Percentiles rank a stretch among this genome's conserved stretches.
phyloP scores from a whole-genome alignment of 176 grass and related monocot species.

The Rhipidocladum racemiflorum region DNA sequence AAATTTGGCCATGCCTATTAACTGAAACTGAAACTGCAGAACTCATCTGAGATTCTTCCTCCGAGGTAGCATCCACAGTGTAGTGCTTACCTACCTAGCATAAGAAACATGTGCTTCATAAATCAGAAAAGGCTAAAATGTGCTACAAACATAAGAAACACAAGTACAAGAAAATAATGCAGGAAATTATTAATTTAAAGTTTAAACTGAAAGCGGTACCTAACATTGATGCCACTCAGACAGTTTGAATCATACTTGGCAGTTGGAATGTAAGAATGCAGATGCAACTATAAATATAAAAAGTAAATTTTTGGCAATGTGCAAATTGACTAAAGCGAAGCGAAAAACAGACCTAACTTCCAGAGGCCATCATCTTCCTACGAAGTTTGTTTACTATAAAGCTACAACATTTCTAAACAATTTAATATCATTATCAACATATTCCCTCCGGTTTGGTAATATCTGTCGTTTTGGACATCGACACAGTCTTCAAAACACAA shows the following conservation, averaged over 20 bases:
- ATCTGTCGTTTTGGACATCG: too few relatives aligned
- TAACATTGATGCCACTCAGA: not conserved
- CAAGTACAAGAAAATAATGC: not conserved
- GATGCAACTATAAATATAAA: not conserved
- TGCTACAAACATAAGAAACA: not conserved
- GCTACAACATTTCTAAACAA: not conserved
- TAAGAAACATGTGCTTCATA: conserved; percentile 8
- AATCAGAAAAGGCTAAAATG: not conserved
- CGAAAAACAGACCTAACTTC: not conserved
- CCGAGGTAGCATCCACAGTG: conserved; percentile 71
- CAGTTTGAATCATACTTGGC: not conserved
- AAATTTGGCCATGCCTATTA: conserved; percentile 67
- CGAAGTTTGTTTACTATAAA: not conserved
- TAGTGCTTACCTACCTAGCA: conserved; percentile 71
- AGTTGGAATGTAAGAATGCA: not conserved
- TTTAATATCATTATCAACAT: not conserved
- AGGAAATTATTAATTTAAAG: not conserved
- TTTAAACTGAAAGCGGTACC: not conserved
- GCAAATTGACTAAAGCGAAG: not conserved
- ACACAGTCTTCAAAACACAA: too few relatives aligned
- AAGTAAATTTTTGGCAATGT: not conserved
- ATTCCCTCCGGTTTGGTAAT: too few relatives aligned
- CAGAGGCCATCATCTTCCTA: not conserved
- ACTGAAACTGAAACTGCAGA: conserved; percentile 81
- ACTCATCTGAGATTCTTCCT: conserved; percentile 92